These are phyloP conservation scores for Backusella macrospora DNA, from an alignment of 192 early-diverging fungal genomes.

Conservation along the genomic window DNA sequence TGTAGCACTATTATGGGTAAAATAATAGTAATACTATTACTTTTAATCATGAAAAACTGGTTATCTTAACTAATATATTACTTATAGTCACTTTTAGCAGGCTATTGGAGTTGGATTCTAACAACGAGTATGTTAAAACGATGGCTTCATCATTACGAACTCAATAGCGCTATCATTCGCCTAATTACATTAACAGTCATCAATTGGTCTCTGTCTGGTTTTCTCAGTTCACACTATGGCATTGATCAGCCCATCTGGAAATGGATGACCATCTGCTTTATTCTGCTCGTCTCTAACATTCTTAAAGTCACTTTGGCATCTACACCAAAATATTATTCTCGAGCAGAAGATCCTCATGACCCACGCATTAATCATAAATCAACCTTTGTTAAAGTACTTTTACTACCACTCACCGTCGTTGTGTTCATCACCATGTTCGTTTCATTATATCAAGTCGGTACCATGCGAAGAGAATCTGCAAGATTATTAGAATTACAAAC, in stretches of 20 bases:
- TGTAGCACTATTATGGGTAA: constrained; percentile 48
- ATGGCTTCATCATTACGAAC: constrained; percentile 62
- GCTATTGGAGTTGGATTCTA: constrained; percentile 60
- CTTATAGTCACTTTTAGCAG: constrained; percentile 54
- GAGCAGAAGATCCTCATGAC: constrained; percentile 25
- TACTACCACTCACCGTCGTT: constrained; percentile 53
- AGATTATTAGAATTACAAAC: constrained; percentile 27
- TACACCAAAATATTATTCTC: constrained; percentile 36
- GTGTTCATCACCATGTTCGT: constrained; percentile 59
- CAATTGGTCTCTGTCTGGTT: constrained; percentile 56
- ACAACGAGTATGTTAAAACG: constrained; percentile 57
- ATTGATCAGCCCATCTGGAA: constrained; percentile 59
- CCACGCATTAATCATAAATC: constrained; percentile 39
- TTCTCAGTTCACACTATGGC: constrained; percentile 53
- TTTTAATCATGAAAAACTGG: not conserved
- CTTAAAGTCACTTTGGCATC: constrained; percentile 38
- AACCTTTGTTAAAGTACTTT: constrained; percentile 40
- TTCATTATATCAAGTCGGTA: constrained; percentile 49
- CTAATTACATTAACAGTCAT: constrained; percentile 54
- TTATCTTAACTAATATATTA: too few relatives aligned
- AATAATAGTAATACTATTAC: not conserved
- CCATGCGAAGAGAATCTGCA: constrained; percentile 39
- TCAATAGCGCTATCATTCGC: constrained; percentile 52
- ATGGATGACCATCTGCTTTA: constrained; percentile 55
- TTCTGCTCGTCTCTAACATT: constrained; percentile 48